Conservation (phyloP, 257 asterid genomes). For the Ilex asprella region DNA sequence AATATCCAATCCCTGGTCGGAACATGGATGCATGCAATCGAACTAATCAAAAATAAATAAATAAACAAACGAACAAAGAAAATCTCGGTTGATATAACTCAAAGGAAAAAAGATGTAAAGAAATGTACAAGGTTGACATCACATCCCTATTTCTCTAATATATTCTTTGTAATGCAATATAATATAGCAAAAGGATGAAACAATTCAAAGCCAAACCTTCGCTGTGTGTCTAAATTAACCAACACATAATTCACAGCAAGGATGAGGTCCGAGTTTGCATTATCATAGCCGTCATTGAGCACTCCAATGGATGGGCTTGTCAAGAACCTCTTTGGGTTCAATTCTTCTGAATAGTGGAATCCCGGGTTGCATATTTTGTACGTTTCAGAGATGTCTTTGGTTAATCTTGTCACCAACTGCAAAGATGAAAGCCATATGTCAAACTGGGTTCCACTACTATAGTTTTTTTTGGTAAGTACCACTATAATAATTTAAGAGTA, state of each 20-base stretch:
- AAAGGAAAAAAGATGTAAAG: not conserved
- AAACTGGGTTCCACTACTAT: conserved; percentile 8
- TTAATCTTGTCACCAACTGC: conserved; percentile 90
- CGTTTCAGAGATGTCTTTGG: conserved; percentile 81
- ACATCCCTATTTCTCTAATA: not conserved
- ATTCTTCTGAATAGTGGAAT: conserved; percentile 67
- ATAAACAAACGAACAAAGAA: not conserved
- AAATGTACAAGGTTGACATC: not conserved
- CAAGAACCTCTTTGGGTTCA: conserved; percentile 87
- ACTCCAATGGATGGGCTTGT: conserved; percentile 89
- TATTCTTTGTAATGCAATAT: not conserved
- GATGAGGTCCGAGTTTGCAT: conserved; percentile 87
- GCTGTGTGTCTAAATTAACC: conserved; percentile 58
- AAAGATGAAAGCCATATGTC: conserved; percentile 17
- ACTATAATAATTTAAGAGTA: conserved; percentile 9
- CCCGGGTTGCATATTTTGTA: conserved; percentile 84
- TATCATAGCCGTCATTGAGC: conserved; percentile 83
- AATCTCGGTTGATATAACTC: not conserved
- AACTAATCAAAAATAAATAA: too few species aligned
- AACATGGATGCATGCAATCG: too few species aligned
- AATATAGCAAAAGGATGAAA: conserved; percentile 6
- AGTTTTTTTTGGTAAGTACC: not conserved
- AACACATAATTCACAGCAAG: conserved; percentile 64
- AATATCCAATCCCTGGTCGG: too few species aligned
- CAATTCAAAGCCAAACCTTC: conserved; percentile 44